Evolutionary conservation across 805 yeast species (phyloP).

Genomic region (Suhomyces vadensis): DNA sequence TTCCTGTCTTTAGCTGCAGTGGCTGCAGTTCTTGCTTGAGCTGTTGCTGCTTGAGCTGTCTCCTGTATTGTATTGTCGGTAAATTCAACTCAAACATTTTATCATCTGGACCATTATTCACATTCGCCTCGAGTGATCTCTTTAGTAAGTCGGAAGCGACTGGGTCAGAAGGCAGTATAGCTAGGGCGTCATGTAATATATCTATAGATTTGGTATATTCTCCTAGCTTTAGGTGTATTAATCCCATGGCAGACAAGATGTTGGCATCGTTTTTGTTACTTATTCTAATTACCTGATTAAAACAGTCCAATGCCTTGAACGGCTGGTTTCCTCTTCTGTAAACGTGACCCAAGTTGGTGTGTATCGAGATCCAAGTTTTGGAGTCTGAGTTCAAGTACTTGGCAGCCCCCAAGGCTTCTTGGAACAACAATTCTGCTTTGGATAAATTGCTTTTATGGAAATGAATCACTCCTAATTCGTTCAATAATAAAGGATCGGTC

Average conservation of each 20-base stretch:
- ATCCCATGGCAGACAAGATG: conserved; percentile 79
- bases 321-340: conserved; percentile 65
- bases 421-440: conserved; percentile 69
- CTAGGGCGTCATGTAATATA: conserved; percentile 75
- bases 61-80: conserved; percentile 27
- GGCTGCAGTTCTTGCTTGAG: not conserved
- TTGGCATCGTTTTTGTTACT: conserved; percentile 69
- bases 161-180: conserved; percentile 76
- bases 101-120: conserved; percentile 22
- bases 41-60: conserved; percentile 6
- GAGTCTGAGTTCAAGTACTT: conserved; percentile 72
- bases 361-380: conserved; percentile 81
- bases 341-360: conserved; percentile 86
- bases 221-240: conserved; percentile 72
- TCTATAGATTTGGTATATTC: conserved; percentile 68
- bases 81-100: conserved; percentile 22
- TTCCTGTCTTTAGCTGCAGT: not conserved
- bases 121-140: conserved; percentile 71
- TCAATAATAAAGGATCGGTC: conserved; percentile 81
- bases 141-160: conserved; percentile 79
- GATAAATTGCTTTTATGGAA: conserved; percentile 70
- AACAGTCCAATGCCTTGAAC: conserved; percentile 70
- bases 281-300: conserved; percentile 70
- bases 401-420: conserved; percentile 71
- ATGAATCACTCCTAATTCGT: conserved; percentile 90